Conservation (phyloP, 1,284 basidiomycete species). For the Peniophora sp. region DNA sequence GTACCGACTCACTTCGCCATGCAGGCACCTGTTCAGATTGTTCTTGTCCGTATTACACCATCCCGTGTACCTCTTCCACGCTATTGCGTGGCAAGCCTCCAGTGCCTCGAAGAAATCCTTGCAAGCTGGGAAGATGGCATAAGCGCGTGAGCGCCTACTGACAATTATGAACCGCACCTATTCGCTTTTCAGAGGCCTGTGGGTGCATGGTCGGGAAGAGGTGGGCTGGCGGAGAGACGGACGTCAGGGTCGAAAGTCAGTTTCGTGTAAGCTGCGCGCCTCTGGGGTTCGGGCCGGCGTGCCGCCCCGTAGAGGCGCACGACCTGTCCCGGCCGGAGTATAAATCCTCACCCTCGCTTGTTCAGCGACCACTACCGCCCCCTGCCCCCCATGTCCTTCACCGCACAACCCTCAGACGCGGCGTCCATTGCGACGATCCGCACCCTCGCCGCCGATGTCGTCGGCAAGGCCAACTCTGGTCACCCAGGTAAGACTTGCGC, state of each 20-base stretch:
- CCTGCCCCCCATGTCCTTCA: slow-evolving; percentile 32
- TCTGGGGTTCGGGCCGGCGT: neutral
- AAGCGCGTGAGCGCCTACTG: slow-evolving; percentile 1
- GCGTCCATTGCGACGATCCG: slow-evolving; percentile 61
- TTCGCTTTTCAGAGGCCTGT: slow-evolving; percentile 63
- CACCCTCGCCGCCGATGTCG: slow-evolving; percentile 64
- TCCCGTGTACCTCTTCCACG: slow-evolving; percentile 57
- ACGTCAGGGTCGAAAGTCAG: neutral
- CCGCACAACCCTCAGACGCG: slow-evolving; percentile 39
- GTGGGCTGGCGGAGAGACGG: neutral
- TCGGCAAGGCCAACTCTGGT: slow-evolving; percentile 84
- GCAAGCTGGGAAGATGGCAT: slow-evolving; percentile 39
- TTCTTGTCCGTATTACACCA: slow-evolving; percentile 69
- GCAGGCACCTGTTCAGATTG: slow-evolving; percentile 66
- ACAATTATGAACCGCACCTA: slow-evolving; percentile 32
- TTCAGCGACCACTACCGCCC: slow-evolving; percentile 12
- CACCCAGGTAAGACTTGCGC: slow-evolving; percentile 70
- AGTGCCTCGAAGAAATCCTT: slow-evolving; percentile 69
- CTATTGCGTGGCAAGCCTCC: slow-evolving; percentile 54
- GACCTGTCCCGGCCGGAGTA: slow-evolving; percentile 5
- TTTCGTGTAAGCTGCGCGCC: neutral
- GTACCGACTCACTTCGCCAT: slow-evolving; percentile 54
- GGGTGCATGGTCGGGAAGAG: slow-evolving; percentile 48
- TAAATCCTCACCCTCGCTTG: slow-evolving; percentile 4
- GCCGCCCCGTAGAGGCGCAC: neutral